These are phyloP conservation scores for Phaffomyces opuntiae DNA, from an alignment of 805 yeast species.

Conservation along the genomic window DNA sequence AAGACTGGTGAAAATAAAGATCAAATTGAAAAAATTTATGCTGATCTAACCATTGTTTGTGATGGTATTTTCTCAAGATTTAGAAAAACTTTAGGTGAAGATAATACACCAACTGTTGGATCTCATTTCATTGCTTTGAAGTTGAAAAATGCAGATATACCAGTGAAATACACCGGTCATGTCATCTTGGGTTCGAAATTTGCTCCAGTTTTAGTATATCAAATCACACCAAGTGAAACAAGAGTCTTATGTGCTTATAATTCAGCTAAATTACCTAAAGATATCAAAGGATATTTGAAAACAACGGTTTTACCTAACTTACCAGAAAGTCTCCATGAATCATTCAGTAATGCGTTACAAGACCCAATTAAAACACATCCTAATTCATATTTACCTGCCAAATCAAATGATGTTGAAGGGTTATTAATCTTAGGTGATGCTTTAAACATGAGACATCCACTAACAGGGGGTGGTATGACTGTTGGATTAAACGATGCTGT, in stretches of 20 bases:
- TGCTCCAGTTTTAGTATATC: constrained; percentile 85
- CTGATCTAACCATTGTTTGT: constrained; percentile 67
- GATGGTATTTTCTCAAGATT: constrained; percentile 95
- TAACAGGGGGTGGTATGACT: constrained; percentile 99
- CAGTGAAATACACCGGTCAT: constrained; percentile 76
- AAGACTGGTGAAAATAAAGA: constrained; percentile 33
- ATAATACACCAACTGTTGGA: constrained; percentile 57
- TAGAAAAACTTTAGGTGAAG: constrained; percentile 62
- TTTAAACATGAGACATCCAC: constrained; percentile 94
- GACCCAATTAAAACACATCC: constrained; percentile 81
- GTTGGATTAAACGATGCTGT: constrained; percentile 88
- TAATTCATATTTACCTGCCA: constrained; percentile 82
- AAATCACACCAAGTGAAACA: constrained; percentile 75
- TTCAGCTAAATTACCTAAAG: constrained; percentile 66
- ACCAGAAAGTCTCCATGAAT: constrained; percentile 58
- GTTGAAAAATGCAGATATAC: constrained; percentile 67
- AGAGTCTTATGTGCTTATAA: constrained; percentile 86
- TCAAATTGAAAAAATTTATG: constrained; percentile 38
- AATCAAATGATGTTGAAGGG: constrained; percentile 64
- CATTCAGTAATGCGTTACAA: constrained; percentile 59
- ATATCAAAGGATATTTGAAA: constrained; percentile 52
- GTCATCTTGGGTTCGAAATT: constrained; percentile 73
- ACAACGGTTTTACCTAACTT: constrained; percentile 56
- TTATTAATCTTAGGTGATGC: constrained; percentile 86
- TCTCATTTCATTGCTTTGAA: constrained; percentile 87